These are phyloP conservation scores for Pterulicium gracile DNA, from an alignment of 1,284 basidiomycete genomes.

Conservation along the genomic window DNA sequence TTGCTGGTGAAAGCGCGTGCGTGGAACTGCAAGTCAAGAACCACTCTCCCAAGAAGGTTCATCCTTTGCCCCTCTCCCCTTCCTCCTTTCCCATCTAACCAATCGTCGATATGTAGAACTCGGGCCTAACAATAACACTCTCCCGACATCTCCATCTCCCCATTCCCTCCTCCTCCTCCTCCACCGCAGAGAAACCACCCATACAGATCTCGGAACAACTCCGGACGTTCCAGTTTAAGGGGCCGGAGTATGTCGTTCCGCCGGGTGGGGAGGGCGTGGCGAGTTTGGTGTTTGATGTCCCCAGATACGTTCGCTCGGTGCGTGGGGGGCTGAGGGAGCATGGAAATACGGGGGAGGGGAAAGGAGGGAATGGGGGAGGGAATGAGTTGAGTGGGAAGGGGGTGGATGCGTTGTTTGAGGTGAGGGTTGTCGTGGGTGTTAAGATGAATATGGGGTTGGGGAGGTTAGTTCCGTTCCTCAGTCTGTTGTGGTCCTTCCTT, in stretches of 20 bases:
- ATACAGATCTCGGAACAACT: constrained; percentile 56
- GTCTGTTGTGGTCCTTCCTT: neutral
- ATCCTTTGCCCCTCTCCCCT: constrained; percentile 9
- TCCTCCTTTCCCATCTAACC: constrained; percentile 7
- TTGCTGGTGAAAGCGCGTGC: constrained; percentile 58
- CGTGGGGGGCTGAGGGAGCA: constrained; percentile 33
- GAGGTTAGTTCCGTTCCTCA: constrained; percentile 28
- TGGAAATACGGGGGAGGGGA: constrained; percentile 27
- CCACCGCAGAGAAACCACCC: constrained; percentile 26
- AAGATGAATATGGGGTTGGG: constrained; percentile 54
- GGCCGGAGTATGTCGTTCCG: constrained; percentile 58
- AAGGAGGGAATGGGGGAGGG: constrained; percentile 33
- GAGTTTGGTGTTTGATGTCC: constrained; percentile 64
- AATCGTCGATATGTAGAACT: constrained; percentile 36
- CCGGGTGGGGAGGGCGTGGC: constrained; percentile 68
- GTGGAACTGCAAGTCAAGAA: constrained; percentile 71
- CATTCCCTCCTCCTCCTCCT: constrained; percentile 18
- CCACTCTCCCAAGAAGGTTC: constrained; percentile 64
- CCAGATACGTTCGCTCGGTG: constrained; percentile 46
- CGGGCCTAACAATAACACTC: constrained; percentile 48
- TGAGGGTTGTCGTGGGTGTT: constrained; percentile 42
- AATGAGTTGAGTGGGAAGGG: constrained; percentile 58
- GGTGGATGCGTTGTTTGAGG: constrained; percentile 50
- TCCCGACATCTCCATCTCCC: constrained; percentile 49
- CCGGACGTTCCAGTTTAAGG: constrained; percentile 56